Base-by-base conservation (phyloP, 495 filamentous ascomycete species). In the Tuber aestivum region DNA sequence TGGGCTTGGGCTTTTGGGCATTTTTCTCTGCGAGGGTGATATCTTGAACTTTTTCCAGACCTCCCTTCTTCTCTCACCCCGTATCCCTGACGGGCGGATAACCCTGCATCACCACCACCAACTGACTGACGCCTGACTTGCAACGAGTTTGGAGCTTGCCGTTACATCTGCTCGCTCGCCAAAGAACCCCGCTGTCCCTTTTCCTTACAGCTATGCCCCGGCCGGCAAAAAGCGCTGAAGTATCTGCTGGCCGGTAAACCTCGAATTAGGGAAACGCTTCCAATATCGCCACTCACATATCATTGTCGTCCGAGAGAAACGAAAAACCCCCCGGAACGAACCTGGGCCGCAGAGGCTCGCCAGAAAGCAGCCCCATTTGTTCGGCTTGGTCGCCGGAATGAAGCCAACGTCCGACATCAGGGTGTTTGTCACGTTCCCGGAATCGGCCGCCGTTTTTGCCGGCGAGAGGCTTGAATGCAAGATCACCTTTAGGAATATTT, bases 401-500 rank as follows among this genome's bases (percentile, higher is more conserved):
- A 70, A 42, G 75, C 77, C 70, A 18, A 81, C 83, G 81, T 79
- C 74, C 37, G 81, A 96, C 86, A 94, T 99, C 82, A 91, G 93
- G 81, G 95, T 97, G 84, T 98, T 94, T 82, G 92, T 99, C 83
- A 90, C 91, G 85, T 98, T 83, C 48, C 81, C 81, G 92, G 93
- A 92, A 92, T 83, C 93, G 92, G 81, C 90, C 91, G 84, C 91
- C 69, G 93, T 99, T 77, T 98, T 97, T 84, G 93, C 96, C 42
- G 96, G 96, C 77, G 95, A 98, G 86, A 90, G 94, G 80, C 87
- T 98, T 80, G 92, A 94, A 85, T 97, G 95, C 85, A 93, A 89
- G 72, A 97, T 99, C 81, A 97, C 93, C 65, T 98, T 98, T 86
- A 95, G 92, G 85, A 99, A 99, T 83, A 88, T 94, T 76, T 89